Base-by-base conservation (phyloP, 2,329 filamentous ascomycete genomes). In the Aspergillus pseudoglaucus region DNA sequence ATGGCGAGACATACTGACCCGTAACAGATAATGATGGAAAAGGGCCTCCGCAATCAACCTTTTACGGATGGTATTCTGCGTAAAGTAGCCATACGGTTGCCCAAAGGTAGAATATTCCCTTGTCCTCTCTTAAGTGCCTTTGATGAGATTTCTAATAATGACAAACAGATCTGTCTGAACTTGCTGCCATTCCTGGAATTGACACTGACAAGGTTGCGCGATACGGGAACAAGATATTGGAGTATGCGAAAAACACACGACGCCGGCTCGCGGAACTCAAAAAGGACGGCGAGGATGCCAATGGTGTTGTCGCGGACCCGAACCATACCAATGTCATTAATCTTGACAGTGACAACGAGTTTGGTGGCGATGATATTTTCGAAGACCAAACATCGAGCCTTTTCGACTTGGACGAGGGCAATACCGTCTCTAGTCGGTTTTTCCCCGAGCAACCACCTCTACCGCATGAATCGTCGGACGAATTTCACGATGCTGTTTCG, bases 1-100 rank as follows among this genome's bases (percentile, higher is more conserved):
- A 35, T n/a, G n/a, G 5, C n/a, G 3, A 15, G 33, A 17, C n/a
- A 37, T 37, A 10, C 17, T 37, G 17, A 37, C n/a, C 17, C 17
- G 3, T 37, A 12, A 18, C 50, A 75, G 66, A 65, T 75, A 47
- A 64, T 74, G 49, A 61, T 74, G 46, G 57, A 66, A 10, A 74
- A 70, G 49, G 56, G 59, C 37, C 68, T 77, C 41, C 68, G 71
- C n/a, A 64, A 63, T 43, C 70, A 71, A 47, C 73, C 73, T 3
- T 74, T 77, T 48, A 65, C 71, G 9, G 73, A 76, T 51, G 63
- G 63, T 23, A 63, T 71, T 14, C 55, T 77, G 43, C 71, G 74
- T 45, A 70, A 75, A 48, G 76, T 77, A 67, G 74, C 68, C 40
- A 73, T 76, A 33, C 54, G 61, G 12, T 74, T 76, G 44, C 72